A percentile compares a stretch with the other conserved stretches of the same genome.
These are phyloP conservation scores for Nyctanthes arbortristis DNA, from an alignment of 257 asterid genomes.

Conservation along the genomic window DNA sequence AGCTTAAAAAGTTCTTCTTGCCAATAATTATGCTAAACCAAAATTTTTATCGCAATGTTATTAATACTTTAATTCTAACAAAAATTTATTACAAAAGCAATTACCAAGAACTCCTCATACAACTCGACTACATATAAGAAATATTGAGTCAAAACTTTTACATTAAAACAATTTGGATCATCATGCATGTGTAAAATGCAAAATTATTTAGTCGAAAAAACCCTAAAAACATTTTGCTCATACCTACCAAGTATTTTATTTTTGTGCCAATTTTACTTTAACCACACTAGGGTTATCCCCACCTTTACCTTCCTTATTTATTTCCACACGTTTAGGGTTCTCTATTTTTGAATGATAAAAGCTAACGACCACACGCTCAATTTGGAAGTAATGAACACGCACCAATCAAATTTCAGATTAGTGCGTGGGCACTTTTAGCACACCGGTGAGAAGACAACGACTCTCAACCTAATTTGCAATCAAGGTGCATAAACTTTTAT, in stretches of 20 bases:
- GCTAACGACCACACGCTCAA: constrained; percentile 23
- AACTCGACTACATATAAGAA: too few species aligned
- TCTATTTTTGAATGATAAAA: not conserved
- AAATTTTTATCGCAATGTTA: too few species aligned
- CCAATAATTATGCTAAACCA: too few species aligned
- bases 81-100: too few species aligned
- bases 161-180: too few species aligned
- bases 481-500: not conserved
- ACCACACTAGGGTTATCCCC: constrained; percentile 41
- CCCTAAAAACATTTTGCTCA: constrained; percentile 23
- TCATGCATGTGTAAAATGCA: too few species aligned
- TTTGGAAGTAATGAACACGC: not conserved
- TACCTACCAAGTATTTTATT: constrained; percentile 24
- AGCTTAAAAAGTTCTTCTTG: too few species aligned
- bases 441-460: constrained; percentile 28
- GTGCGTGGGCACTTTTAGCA: constrained; percentile 32
- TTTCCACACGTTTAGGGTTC: constrained; percentile 57
- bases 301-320: constrained; percentile 33
- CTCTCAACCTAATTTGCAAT: constrained; percentile 7
- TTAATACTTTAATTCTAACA: too few species aligned
- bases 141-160: too few species aligned
- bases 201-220: not conserved
- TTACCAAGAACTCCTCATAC: too few species aligned
- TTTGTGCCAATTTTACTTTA: constrained; percentile 8
- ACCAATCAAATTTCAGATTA: constrained; percentile 22